Percentiles rank a stretch among this genome's conserved stretches.
phyloP scores from a whole-genome alignment of 129 eudicot species.

The Flaveria sonorensis region DNA sequence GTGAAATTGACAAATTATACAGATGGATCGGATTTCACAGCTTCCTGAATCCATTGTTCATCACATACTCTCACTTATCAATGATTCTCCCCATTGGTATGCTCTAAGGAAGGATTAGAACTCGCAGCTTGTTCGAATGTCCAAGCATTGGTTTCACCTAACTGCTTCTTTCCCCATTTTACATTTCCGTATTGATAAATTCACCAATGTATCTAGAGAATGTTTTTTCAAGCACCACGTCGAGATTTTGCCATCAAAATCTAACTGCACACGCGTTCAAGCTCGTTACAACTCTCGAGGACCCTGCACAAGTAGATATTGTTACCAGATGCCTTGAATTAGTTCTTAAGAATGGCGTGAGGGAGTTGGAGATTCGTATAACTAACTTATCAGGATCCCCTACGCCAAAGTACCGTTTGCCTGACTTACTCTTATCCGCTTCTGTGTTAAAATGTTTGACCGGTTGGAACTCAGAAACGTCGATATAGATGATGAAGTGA shows the following conservation, averaged over 20 bases:
- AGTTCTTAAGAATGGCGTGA: conserved; percentile 1
- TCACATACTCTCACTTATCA: conserved; percentile 7
- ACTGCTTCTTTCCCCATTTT: conserved; percentile 7
- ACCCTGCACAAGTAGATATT: not conserved
- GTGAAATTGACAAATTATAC: too few species aligned
- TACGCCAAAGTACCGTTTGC: not conserved
- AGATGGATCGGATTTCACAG: too few species aligned
- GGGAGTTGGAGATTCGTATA: not conserved
- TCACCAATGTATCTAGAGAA: not conserved
- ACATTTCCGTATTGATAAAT: not conserved
- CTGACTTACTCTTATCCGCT: not conserved
- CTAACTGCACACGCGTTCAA: not conserved
- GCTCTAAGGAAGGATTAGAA: too few species aligned
- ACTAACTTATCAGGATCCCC: not conserved
- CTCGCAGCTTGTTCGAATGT: conserved; percentile 14
- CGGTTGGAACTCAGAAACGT: too few species aligned
- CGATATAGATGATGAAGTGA: not conserved
- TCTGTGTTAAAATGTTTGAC: not conserved
- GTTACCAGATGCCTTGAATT: not conserved
- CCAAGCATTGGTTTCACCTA: too few species aligned
- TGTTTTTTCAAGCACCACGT: not conserved
- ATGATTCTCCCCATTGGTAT: too few species aligned
- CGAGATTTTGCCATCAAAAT: not conserved
- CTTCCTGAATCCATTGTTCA: not conserved
- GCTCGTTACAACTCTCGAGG: not conserved